Conservation (phyloP, 495 filamentous ascomycete species). For the Penicillium tannophilum region DNA sequence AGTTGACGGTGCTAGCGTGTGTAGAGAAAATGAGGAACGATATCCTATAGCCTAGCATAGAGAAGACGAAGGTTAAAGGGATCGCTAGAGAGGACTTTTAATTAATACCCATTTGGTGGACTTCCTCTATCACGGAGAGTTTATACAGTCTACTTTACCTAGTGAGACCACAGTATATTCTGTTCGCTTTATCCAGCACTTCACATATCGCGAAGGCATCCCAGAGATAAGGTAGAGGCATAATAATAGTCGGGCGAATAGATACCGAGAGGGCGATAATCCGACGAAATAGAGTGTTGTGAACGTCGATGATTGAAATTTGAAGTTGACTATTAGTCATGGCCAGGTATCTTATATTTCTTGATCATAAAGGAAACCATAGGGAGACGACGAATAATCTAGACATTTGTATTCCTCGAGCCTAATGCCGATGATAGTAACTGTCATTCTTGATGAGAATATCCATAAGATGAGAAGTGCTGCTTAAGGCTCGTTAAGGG, state of each 20-base stretch:
- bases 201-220: conserved; percentile 3
- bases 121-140: conserved; percentile 1
- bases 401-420: neutral
- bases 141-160: neutral
- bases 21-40: neutral
- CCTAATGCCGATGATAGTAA: neutral
- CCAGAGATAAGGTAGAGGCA: conserved; percentile 1
- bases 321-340: neutral
- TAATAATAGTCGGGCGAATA: neutral
- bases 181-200: neutral
- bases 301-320: neutral
- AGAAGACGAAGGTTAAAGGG: neutral
- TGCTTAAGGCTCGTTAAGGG: neutral
- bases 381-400: neutral
- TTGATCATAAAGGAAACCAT: neutral
- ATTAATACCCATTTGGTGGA: neutral
- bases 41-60: neutral
- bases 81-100: neutral
- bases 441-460: neutral
- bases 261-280: neutral
- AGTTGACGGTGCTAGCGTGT: too few species aligned
- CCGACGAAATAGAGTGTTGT: neutral
- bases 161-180: conserved; percentile 6
- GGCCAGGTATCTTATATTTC: neutral
- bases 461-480: neutral